Evolutionary conservation across 2,329 filamentous ascomycete genomes (phyloP), one percentile per base, ranked within the genome.

Genomic region (Clathrospora elynae): DNA sequence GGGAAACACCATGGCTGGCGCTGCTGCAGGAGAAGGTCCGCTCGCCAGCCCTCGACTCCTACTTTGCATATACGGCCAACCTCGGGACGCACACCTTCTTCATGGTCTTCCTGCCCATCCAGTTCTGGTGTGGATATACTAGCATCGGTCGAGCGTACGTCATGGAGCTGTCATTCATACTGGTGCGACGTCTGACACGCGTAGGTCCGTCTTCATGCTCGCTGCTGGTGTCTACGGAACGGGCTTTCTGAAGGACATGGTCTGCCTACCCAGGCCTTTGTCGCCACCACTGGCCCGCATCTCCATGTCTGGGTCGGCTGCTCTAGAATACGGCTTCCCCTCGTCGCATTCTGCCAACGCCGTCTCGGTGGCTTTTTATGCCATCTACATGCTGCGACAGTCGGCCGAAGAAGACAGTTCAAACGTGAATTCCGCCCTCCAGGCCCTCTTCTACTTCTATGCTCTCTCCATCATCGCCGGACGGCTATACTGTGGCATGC

Each of bases 71-170:
- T 55, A 95, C 91, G 1, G 93, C 93, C 52, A 99, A 97, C 71
- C 81, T 97, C 90, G 93, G 55, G 8, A 99, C 93, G 1, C 93
- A 99, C 73, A 99, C 93, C 0, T 97, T 96, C 76, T 99, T 96
- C 78, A 97, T 97, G 91, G 81, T 96, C 56, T 87, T 90, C 45
- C 75, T 99, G 62, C 93, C 93, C 5, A 89, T 97, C 54, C 81
- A 96, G 58, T 97, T 97, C 75, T 99, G 93, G 93, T 96, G 90
- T 63, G 92, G 92, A 39, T 88, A 91, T 72, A 85, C 87, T 29
- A 84, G 81, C 51, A 81, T 95, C 55, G 93, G 90, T 41, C 87
- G 93, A 75, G 91, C 86, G 89, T 95, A 84, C 59, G 85, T 78
- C 42, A 49, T 31, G 26, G 10, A 29, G 39, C 46, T 43, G 33